phyloP scores from a whole-genome alignment of 2,329 filamentous ascomycete species.

The Scytalidium sp. region DNA sequence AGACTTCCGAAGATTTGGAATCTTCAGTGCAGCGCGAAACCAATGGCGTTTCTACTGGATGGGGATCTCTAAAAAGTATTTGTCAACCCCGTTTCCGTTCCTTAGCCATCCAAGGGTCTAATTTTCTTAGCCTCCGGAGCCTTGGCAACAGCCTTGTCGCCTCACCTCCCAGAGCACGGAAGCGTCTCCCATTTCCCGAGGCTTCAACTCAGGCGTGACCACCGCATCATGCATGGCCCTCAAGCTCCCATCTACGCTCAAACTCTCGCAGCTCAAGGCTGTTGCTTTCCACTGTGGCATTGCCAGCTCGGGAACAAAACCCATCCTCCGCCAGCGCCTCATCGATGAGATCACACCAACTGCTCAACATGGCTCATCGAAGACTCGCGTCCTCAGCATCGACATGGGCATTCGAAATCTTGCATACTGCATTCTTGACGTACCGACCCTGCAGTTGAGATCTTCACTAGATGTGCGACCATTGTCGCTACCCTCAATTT shows the following conservation, averaged over 20 bases:
- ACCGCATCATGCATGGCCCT: constrained; percentile 29
- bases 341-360: constrained; percentile 30
- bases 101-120: too few relatives aligned
- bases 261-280: constrained; percentile 51
- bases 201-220: neutral
- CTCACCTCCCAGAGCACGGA: too few relatives aligned
- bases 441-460: constrained; percentile 8
- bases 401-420: constrained; percentile 85
- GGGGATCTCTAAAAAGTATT: too few relatives aligned
- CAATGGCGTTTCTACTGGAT: too few relatives aligned
- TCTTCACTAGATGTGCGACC: constrained; percentile 25
- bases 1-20: too few relatives aligned
- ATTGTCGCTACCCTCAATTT: constrained; percentile 19
- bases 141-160: neutral
- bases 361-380: constrained; percentile 14
- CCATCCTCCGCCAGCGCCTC: constrained; percentile 49
- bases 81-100: neutral
- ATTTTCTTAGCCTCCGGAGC: too few relatives aligned
- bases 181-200: neutral
- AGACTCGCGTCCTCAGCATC: constrained; percentile 63
- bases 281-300: constrained; percentile 61
- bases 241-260: constrained; percentile 35
- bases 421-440: constrained; percentile 63
- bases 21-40: too few relatives aligned
- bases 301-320: constrained; percentile 56